Evolutionary conservation across 768 basidiomycete species (phyloP), one percentile per base, ranked within the genome.

Genomic region (Tulasnella sp.): DNA sequence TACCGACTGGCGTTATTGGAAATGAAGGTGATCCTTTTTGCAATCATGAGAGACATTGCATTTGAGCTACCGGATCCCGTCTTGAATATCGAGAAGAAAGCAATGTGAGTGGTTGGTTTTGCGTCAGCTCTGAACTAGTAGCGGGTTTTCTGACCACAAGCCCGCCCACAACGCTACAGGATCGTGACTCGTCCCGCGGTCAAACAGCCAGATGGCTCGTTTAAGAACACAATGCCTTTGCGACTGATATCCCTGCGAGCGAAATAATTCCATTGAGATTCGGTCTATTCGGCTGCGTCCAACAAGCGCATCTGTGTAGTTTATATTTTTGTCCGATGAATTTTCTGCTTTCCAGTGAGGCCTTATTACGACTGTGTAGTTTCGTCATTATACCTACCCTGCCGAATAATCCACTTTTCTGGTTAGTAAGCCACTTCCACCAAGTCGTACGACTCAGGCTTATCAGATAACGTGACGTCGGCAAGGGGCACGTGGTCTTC

Each of bases 11-110:
- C 75, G 1, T 37, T 44, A 24, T 22, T 76, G 42, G 42, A 76
- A 76, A 34, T 76, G 75, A 76, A 44, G 34, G 75, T 76, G 8
- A 37, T 76, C 75, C 46, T 48, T 46, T 76, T 76, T 28, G 72
- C 42, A 8, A 37, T 34, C 72, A 37, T 73, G 18, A 37, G 72
- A 16, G 34, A 37, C 14, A 37, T 73, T 73, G 72, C 34, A 0
- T 73, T 73, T 28, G 42, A 37, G 7, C 42, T 73, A 73, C 42
- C 72, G 72, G 31, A 73, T n/a, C 72, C 72, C 4, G 42, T 44
- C 18, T 73, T 73, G 31, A 18, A 37, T 22, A 73, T 73, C 28
- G 72, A 73, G 42, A 73, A 73, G 8, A 73, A 44, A 28, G 42
- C 37, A 6, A 73, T 37, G 72, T 73, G 16, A 73, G 80, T 50